phyloP scores from a whole-genome alignment of 768 basidiomycete species.

The Pleurotus cornucopiae region DNA sequence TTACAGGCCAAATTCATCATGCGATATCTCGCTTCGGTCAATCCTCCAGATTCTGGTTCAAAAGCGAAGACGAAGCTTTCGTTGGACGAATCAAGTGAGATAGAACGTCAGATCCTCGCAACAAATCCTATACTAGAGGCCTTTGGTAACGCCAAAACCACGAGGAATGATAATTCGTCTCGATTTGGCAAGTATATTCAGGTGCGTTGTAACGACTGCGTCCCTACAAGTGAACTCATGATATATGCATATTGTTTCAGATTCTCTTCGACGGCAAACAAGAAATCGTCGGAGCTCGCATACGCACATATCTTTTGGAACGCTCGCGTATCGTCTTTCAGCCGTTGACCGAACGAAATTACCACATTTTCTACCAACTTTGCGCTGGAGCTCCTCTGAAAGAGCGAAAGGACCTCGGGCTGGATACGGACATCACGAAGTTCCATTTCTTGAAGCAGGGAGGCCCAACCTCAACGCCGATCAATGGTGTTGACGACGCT shows the following conservation, averaged over 20 bases:
- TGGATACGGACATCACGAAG: conserved; percentile 80
- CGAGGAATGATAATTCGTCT: conserved; percentile 97
- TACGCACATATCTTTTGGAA: conserved; percentile 96
- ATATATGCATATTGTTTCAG: conserved; percentile 35
- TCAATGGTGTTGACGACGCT: conserved; percentile 90
- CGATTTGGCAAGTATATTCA: conserved; percentile 99
- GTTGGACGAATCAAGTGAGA: conserved; percentile 86
- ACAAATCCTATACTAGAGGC: conserved; percentile 99
- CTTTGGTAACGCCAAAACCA: conserved; percentile 99
- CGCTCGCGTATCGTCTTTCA: conserved; percentile 98
- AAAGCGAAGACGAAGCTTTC: conserved; percentile 69
- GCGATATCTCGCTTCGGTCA: conserved; percentile 97
- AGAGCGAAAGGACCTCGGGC: conserved; percentile 91
- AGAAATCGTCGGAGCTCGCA: conserved; percentile 98
- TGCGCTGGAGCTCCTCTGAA: conserved; percentile 94
- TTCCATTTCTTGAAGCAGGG: conserved; percentile 95
- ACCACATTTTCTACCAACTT: conserved; percentile 99
- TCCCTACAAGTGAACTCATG: conserved; percentile 6
- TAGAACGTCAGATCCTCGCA: conserved; percentile 94
- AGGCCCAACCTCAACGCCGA: conserved; percentile 81
- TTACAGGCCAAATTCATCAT: conserved; percentile 94
- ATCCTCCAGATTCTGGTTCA: conserved; percentile 64
- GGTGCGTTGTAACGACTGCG: conserved; percentile 39
- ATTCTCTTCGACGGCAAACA: conserved; percentile 95
- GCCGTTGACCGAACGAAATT: conserved; percentile 94